phyloP scores from a whole-genome alignment of 1,139 yeast species.

The Hemisphaericaspora xylofermentans region DNA sequence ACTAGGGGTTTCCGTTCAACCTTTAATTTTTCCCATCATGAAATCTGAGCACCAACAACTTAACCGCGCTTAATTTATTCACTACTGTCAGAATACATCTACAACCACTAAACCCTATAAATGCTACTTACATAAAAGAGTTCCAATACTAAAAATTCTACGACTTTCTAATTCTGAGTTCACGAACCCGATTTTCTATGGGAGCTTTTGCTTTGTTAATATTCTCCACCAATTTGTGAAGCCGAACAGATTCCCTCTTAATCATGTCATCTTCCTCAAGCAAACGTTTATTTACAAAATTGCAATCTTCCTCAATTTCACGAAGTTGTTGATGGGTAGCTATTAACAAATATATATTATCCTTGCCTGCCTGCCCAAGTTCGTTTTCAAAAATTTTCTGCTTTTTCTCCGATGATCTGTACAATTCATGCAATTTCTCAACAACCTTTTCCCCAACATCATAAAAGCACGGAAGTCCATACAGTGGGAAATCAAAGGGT shows the following conservation, averaged over 20 bases:
- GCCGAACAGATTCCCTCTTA: constrained; percentile 4
- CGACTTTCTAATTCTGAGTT: neutral
- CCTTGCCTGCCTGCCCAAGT: neutral
- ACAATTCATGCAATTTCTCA: constrained; percentile 9
- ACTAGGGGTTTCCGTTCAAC: neutral
- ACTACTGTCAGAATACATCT: too few relatives aligned
- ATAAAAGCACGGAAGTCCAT: constrained; percentile 6
- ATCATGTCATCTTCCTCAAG: constrained; percentile 4
- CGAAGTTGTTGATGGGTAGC: constrained; percentile 1
- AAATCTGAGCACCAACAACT: too few relatives aligned
- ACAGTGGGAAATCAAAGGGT: neutral
- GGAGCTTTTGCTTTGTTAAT: constrained; percentile 1
- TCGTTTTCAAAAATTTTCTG: constrained; percentile 1
- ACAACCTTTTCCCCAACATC: constrained; percentile 9
- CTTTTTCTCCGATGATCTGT: constrained; percentile 1
- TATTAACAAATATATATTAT: neutral
- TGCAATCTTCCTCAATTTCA: constrained; percentile 6
- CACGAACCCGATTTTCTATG: constrained; percentile 3
- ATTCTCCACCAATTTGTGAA: constrained; percentile 2
- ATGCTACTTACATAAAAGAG: too few relatives aligned
- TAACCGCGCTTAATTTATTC: too few relatives aligned
- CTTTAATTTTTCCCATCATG: neutral
- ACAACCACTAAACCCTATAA: too few relatives aligned
- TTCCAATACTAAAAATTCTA: too few relatives aligned
- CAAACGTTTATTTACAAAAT: neutral